Base-by-base conservation (phyloP, 2,329 filamentous ascomycete species). In the Cytospora paraplurivora region DNA sequence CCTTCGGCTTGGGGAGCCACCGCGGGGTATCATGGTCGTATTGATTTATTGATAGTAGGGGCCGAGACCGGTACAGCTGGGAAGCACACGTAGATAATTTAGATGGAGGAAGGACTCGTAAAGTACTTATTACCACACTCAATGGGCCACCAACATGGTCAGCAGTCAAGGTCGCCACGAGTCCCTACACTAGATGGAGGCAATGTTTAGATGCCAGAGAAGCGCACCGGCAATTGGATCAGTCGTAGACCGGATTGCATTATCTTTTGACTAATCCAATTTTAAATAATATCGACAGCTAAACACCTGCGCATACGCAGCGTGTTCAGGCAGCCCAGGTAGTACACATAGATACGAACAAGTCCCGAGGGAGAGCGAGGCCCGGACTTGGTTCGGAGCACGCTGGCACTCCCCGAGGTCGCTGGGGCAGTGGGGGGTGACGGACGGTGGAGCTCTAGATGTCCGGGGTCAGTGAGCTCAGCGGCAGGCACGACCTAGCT, bases 1-100 rank as follows among this genome's bases (percentile, higher is more conserved):
- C 55, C 76, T 70, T 65, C 69, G 68, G 67, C 71, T 68, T 67
- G 68, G 66, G 64, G 66, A 61, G 62, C 63, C 68, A 60, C 66
- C 67, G 71, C 69, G 72, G 72, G 72, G 71, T 72, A 73, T 49
- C 60, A 62, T 62, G 41, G 44, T 44, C 41, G 27, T 27, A 27
- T 27, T 27, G 27, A 27, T 56, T 66, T 21, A 60, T 12, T 19
- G 35, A 35, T 12, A 52, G 38, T 12, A 56, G 41, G 21, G 63
- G 61, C 64, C 64, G 64, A 66, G 49, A 66, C 64, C 64, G 64
- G 63, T 58, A 65, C 61, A 66, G 54, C n/a, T 61, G 58, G 38
- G 13, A 15, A n/a, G 53, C 33, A 49, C n/a, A n/a, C 21, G 50
- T 33, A 27, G n/a, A 50, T 52, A 27, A 35, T n/a, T 44, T 41